phyloP scores from a whole-genome alignment of 441 rosid species.

The Bocquillonia castaneifolia region DNA sequence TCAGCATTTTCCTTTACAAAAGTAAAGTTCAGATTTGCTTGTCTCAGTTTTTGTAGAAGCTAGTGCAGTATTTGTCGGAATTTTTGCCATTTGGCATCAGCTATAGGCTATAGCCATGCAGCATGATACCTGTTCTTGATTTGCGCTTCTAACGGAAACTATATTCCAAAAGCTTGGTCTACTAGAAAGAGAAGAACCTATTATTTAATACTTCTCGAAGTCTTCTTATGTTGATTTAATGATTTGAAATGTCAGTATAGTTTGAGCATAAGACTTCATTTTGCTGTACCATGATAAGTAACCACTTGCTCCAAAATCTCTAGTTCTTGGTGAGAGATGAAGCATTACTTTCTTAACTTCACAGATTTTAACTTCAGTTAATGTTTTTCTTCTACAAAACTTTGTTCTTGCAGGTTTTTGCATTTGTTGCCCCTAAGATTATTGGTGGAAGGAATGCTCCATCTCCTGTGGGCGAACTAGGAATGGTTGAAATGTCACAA shows the following conservation, averaged over 20 bases:
- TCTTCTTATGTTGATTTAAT: no score
- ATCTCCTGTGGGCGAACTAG: constrained; percentile 92
- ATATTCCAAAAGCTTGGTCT: background rate
- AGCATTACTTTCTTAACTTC: no score
- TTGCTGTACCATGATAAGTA: constrained; percentile 2
- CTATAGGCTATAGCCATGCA: background rate
- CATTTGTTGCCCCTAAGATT: constrained; percentile 92
- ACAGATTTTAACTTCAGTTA: background rate
- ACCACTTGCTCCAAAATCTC: background rate
- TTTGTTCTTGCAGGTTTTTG: constrained; percentile 58
- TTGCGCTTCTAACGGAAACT: background rate
- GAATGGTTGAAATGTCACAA: constrained; percentile 98
- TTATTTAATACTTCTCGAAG: no score
- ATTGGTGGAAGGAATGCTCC: constrained; percentile 85
- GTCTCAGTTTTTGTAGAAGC: background rate
- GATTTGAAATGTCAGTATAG: background rate
- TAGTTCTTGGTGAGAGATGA: background rate
- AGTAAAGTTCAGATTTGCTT: background rate
- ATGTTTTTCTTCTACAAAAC: background rate
- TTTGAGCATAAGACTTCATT: background rate
- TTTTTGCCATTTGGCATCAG: background rate
- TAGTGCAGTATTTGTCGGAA: background rate
- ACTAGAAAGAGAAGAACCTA: background rate
- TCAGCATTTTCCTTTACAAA: background rate
- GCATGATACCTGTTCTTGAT: background rate